phyloP scores from a whole-genome alignment of 345 rosid genomes.

The Acer yangbiense region DNA sequence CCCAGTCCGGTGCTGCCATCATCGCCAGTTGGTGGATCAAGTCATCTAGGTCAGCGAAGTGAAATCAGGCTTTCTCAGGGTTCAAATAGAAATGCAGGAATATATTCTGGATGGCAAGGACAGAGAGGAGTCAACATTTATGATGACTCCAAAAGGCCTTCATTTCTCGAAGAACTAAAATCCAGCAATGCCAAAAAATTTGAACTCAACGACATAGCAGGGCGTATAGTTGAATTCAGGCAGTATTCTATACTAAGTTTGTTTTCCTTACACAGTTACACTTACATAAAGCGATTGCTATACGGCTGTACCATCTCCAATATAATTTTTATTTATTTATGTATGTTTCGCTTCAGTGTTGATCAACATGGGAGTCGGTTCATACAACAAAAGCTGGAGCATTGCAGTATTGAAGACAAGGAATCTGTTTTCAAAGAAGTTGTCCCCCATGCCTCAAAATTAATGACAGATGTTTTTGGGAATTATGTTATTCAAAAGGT shows the following conservation, averaged over 20 bases:
- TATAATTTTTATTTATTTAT: neutral
- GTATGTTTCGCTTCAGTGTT: slow-evolving; percentile 54
- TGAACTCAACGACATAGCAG: slow-evolving; percentile 82
- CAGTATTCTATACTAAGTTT: slow-evolving; percentile 34
- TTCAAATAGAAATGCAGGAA: slow-evolving; percentile 56
- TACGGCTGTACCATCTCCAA: neutral
- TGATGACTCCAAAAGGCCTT: slow-evolving; percentile 65
- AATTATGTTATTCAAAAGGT: slow-evolving; percentile 99
- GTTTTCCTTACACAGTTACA: slow-evolving; percentile 11
- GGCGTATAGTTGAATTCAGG: slow-evolving; percentile 95
- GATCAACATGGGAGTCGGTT: slow-evolving; percentile 99
- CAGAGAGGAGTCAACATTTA: slow-evolving; percentile 58
- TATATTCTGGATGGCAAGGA: slow-evolving; percentile 83
- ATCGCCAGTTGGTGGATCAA: slow-evolving; percentile 63
- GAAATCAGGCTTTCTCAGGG: slow-evolving; percentile 62
- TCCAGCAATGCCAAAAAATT: slow-evolving; percentile 78
- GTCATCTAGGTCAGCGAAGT: slow-evolving; percentile 53
- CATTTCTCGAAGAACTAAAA: slow-evolving; percentile 91
- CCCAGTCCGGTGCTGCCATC: slow-evolving; percentile 72
- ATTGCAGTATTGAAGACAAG: slow-evolving; percentile 76
- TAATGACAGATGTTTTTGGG: slow-evolving; percentile 98
- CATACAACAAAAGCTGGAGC: slow-evolving; percentile 96
- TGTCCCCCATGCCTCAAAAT: slow-evolving; percentile 81
- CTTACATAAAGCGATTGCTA: neutral
- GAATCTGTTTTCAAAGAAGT: slow-evolving; percentile 84